These are phyloP conservation scores for Eucalyptus lansdowneana DNA, from an alignment of 345 rosid species.

Conservation along the genomic window DNA sequence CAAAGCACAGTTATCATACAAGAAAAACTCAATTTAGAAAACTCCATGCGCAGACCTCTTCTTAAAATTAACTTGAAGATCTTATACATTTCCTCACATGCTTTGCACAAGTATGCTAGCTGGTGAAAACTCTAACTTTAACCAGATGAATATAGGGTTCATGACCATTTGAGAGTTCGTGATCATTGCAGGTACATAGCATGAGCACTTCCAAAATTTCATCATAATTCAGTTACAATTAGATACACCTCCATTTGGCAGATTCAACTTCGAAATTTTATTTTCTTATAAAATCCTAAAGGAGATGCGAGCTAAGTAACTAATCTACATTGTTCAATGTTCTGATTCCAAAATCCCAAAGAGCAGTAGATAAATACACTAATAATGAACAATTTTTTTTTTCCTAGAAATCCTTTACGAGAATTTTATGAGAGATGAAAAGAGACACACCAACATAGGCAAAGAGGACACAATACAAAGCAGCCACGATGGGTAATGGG, in stretches of 20 bases:
- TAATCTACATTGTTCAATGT: background rate
- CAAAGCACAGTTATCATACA: background rate
- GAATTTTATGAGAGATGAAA: background rate
- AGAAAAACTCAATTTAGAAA: background rate
- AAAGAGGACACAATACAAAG: constrained; percentile 71
- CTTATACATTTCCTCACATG: background rate
- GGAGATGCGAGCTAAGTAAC: background rate
- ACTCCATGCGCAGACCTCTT: background rate
- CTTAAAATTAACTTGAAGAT: background rate
- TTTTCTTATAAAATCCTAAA: background rate
- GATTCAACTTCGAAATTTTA: background rate
- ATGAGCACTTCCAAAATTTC: background rate
- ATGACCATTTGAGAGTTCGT: background rate
- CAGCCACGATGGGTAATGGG: constrained; percentile 77
- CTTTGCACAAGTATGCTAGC: background rate
- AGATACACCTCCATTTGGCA: background rate
- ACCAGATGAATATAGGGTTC: background rate
- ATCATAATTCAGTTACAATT: background rate
- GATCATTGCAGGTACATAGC: background rate
- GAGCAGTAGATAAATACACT: background rate
- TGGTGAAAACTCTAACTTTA: background rate
- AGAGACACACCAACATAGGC: constrained; percentile 68
- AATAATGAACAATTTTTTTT: background rate
- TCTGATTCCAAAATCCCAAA: background rate
- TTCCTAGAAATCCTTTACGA: background rate